A percentile compares a stretch with the other conserved stretches of the same genome.
Conservation (phyloP, 306 rosid genomes). For the peach (Prunus persica) region Prunus_persica_NCBIv2 NC_034013.1:17543501-17544000, state of each 20-base stretch:
- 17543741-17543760: slow-evolving; percentile 4
- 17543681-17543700: slow-evolving; percentile 6
- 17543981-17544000: slow-evolving; percentile 18
- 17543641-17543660: neutral
- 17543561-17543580: neutral
- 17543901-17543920: slow-evolving; percentile 12
- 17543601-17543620: neutral
- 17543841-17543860: neutral
- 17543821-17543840: neutral
- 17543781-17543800: neutral
- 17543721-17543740: neutral
- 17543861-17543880: neutral
- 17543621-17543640: neutral
- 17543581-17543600: slow-evolving; percentile 2
- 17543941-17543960: neutral
- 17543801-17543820: slow-evolving; percentile 4
- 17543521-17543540: neutral
- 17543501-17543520: neutral
- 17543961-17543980: neutral
- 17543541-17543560: neutral
- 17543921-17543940: slow-evolving; percentile 4
- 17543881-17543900: slow-evolving; percentile 2
- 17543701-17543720: slow-evolving; percentile 14
- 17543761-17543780: slow-evolving; percentile 7
- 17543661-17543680: neutral